Percentiles rank a stretch among this genome's conserved stretches.
Conservation (phyloP, 2,329 filamentous ascomycete species). For the Botrytis fragariae region DNA sequence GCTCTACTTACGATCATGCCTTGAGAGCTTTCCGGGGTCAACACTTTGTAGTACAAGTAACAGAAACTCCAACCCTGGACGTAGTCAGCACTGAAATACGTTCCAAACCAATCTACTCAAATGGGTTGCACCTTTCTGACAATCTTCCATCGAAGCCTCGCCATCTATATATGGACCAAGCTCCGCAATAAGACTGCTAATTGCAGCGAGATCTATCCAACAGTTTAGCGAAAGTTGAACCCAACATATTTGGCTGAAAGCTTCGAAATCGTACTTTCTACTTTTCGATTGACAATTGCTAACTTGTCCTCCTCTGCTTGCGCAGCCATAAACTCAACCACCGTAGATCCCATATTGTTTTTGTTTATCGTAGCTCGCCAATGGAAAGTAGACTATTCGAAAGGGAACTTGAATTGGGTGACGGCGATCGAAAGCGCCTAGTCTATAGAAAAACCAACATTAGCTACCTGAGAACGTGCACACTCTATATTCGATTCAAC, state of each 20-base stretch:
- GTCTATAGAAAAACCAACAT: background rate
- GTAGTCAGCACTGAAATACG: conserved; percentile 18
- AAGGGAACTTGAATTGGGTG: background rate
- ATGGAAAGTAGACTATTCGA: background rate
- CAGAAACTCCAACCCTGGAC: conserved; percentile 25
- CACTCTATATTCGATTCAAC: background rate
- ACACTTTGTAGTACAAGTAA: conserved; percentile 22
- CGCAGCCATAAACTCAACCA: conserved; percentile 19
- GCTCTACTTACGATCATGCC: conserved; percentile 25
- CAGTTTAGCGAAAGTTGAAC: background rate
- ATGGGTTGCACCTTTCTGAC: conserved; percentile 26
- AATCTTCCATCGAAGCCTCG: conserved; percentile 23
- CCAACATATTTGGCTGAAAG: background rate
- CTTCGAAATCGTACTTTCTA: conserved; percentile 18
- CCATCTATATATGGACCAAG: conserved; percentile 18
- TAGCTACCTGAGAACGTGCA: background rate
- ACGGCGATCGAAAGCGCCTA: background rate
- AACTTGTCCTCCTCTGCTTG: conserved; percentile 4
- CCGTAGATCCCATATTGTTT: conserved; percentile 7
- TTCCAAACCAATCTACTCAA: background rate
- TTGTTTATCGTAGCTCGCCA: background rate
- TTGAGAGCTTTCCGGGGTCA: conserved; percentile 21
- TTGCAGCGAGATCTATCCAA: conserved; percentile 6
- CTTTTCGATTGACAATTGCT: conserved; percentile 14
- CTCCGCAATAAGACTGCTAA: conserved; percentile 8